These are phyloP conservation scores for Rhizomucor miehei DNA, from an alignment of 371 early-diverging fungal genomes.

Conservation along the genomic window DNA sequence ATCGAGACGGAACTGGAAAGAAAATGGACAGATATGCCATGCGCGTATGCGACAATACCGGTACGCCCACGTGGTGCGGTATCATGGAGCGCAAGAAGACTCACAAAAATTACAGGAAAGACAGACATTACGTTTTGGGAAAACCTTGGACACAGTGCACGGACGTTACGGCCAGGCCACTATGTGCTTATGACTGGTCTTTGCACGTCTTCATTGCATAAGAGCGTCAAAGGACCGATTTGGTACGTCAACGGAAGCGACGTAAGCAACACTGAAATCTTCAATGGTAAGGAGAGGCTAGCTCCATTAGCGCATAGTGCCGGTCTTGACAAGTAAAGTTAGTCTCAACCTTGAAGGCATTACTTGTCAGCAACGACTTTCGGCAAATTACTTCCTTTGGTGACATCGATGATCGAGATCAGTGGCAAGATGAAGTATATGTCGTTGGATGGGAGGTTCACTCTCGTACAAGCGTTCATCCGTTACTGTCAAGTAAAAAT, in stretches of 20 bases:
- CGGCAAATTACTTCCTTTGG: conserved; percentile 18
- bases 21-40: conserved; percentile 27
- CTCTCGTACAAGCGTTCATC: background rate
- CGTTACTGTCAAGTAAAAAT: background rate
- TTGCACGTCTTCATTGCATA: conserved; percentile 26
- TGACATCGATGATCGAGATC: conserved; percentile 16
- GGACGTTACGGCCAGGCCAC: conserved; percentile 28
- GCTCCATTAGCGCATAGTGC: background rate
- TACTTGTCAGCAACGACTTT: conserved; percentile 25
- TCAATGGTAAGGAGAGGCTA: conserved; percentile 27
- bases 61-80: conserved; percentile 8
- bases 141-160: conserved; percentile 24
- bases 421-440: conserved; percentile 29
- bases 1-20: conserved; percentile 7
- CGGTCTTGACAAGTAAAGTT: background rate
- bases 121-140: conserved; percentile 46
- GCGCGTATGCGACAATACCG: conserved; percentile 29
- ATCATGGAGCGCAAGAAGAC: conserved; percentile 1
- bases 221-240: conserved; percentile 9
- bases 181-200: conserved; percentile 31
- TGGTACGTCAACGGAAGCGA: conserved; percentile 49
- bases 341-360: conserved; percentile 28
- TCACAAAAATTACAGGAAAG: conserved; percentile 12
- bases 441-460: conserved; percentile 26
- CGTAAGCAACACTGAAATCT: conserved; percentile 30